Conservation (phyloP, 306 rosid species). For the Leucaena leucocephala region DNA sequence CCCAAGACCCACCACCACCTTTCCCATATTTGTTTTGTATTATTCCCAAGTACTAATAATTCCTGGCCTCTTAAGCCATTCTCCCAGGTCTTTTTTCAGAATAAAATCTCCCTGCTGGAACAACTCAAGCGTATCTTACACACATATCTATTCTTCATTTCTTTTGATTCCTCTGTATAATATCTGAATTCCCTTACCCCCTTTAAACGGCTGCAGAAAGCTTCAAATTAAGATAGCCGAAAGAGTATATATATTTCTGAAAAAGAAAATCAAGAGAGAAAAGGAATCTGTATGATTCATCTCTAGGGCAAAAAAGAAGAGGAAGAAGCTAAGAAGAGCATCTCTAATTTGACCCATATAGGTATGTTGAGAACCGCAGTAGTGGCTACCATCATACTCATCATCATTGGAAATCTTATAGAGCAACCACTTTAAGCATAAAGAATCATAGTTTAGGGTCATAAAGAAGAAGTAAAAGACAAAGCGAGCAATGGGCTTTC, state of each 20-base stretch:
- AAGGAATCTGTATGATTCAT: conserved; percentile 9
- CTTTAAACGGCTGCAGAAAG: conserved; percentile 16
- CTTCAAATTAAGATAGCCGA: not conserved
- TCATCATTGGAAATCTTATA: conserved; percentile 56
- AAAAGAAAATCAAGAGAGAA: conserved; percentile 10
- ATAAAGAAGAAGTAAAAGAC: conserved; percentile 10
- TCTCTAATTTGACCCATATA: conserved; percentile 37
- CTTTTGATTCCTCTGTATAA: not conserved
- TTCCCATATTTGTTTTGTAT: no score
- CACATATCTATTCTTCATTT: not conserved
- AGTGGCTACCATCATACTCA: conserved; percentile 46
- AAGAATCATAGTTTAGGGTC: conserved; percentile 30
- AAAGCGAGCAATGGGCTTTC: conserved; percentile 12
- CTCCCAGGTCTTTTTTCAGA: not conserved
- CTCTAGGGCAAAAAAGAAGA: not conserved
- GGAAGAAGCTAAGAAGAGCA: no score
- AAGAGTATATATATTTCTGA: conserved; percentile 14
- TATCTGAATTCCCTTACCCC: conserved; percentile 27
- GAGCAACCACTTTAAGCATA: conserved; percentile 41
- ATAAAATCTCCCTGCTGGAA: conserved; percentile 15
- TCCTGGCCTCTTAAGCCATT: not conserved
- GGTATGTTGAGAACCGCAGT: conserved; percentile 38
- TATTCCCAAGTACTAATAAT: not conserved
- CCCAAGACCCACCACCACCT: no score
- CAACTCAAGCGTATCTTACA: not conserved